These are phyloP conservation scores for Vitis vinifera DNA, from an alignment of 164 flowering plant species.

Conservation along the genomic window DNA sequence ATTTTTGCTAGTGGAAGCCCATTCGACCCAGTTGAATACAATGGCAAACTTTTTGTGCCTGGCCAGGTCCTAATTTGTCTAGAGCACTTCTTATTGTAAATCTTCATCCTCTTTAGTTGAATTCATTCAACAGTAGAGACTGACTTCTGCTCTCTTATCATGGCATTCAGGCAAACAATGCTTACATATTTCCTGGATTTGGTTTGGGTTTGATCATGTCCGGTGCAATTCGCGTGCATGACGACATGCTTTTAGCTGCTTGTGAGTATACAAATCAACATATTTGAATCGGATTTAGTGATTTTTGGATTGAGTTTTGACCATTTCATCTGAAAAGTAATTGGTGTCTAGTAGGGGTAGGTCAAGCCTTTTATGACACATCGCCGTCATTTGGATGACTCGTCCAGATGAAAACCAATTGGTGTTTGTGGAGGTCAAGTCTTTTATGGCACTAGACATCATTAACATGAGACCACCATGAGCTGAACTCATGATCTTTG, in stretches of 20 bases:
- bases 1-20: constrained; percentile 78
- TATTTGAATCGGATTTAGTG: background rate
- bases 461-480: too few relatives aligned
- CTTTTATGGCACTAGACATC: too few relatives aligned
- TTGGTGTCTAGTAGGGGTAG: too few relatives aligned
- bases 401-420: too few relatives aligned
- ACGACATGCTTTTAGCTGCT: constrained; percentile 63
- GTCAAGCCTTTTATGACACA: too few relatives aligned
- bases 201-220: constrained; percentile 67
- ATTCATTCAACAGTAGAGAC: background rate
- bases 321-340: too few relatives aligned
- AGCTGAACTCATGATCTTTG: too few relatives aligned
- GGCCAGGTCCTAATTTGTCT: constrained; percentile 48
- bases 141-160: background rate
- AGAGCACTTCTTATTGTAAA: too few relatives aligned
- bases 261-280: constrained; percentile 33
- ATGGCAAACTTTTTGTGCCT: constrained; percentile 49
- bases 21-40: constrained; percentile 49
- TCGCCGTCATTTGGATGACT: too few relatives aligned
- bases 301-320: background rate
- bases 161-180: constrained; percentile 56
- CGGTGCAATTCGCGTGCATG: constrained; percentile 41
- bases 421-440: too few relatives aligned
- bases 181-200: constrained; percentile 68
- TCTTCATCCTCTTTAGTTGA: background rate